phyloP scores from a whole-genome alignment of 805 yeast species.

The Lachancea kluyveri region DNA sequence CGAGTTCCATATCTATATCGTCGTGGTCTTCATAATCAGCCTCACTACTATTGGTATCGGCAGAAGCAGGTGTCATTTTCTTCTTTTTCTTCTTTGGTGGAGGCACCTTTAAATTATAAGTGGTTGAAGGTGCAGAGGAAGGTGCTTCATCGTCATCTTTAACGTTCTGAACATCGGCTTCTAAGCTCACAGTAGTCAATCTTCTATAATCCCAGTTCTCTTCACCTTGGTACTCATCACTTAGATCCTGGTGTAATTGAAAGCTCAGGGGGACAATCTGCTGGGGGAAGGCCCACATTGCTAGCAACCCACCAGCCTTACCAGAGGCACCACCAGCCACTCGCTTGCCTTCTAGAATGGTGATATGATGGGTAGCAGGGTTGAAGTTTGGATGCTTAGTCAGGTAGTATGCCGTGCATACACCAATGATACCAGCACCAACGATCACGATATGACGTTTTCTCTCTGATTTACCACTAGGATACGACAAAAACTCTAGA shows the following conservation, averaged over 20 bases:
- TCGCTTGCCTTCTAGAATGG: constrained; percentile 79
- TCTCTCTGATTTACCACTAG: constrained; percentile 34
- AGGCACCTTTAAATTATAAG: constrained; percentile 6
- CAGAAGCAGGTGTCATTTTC: constrained; percentile 2
- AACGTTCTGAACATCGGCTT: constrained; percentile 59
- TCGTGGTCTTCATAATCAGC: constrained; percentile 5
- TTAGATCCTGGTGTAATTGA: constrained; percentile 74
- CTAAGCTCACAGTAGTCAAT: constrained; percentile 77
- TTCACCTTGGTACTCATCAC: constrained; percentile 76
- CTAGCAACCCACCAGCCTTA: constrained; percentile 93
- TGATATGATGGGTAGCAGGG: constrained; percentile 67
- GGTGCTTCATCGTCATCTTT: constrained; percentile 16
- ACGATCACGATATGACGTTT: constrained; percentile 77
- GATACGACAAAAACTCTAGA: constrained; percentile 15
- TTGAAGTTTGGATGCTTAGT: constrained; percentile 79
- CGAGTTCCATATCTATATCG: background rate
- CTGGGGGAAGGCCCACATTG: constrained; percentile 95
- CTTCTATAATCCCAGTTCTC: constrained; percentile 90
- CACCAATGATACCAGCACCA: constrained; percentile 96
- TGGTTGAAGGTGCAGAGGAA: constrained; percentile 4
- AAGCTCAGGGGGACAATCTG: constrained; percentile 88
- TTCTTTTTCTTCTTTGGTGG: constrained; percentile 11
- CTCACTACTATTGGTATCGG: constrained; percentile 2
- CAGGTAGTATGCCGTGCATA: constrained; percentile 85
- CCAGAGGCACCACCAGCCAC: constrained; percentile 98